Evolutionary conservation across 2,329 filamentous ascomycete genomes (phyloP), one percentile per base, ranked within the genome.

Genomic region (Fusarium concolor): DNA sequence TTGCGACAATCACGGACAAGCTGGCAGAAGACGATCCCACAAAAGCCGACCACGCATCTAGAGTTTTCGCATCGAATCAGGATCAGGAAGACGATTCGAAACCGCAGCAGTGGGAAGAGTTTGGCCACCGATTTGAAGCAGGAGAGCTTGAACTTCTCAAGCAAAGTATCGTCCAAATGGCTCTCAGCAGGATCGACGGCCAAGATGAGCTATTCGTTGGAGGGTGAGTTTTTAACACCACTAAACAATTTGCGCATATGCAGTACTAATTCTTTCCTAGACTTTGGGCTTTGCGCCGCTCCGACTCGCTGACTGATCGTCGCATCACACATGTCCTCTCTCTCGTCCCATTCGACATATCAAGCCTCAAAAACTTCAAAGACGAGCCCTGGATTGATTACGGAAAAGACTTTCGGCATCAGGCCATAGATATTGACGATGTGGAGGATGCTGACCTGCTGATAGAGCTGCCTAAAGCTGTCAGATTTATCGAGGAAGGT

Each of bases 271-370:
- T 22, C 33, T 49, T 37, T 24, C 18, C 35, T n/a, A 73, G 94
- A 59, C 86, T 97, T 68, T 94, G 94, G 82, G 89, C 91, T 41
- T 82, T 97, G 66, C 89, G 90, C 62, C 89, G 91, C 64, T 89
- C 89, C 63, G 85, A 90, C 54, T 86, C 89, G 35, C 84, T 98
- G 47, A 81, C 86, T 68, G 86, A 91, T 67, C 88, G 89, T 70
- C 89, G 90, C 69, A 93, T 99, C 77, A 97, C 94, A 4, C 94
- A 97, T 79, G 87, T 98, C 29, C 84, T 98, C n/a, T 97, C 94
- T 6, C 92, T 96, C 39, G 79, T 95, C 62, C 87, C 87, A 45
- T 85, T 90, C 71, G 75, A 79, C 56, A 76, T 76, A 0, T 70
- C 74, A 28, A 76, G 71, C 38, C 65, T 80, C 47, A 79, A 78